A percentile compares a stretch with the other conserved stretches of the same genome.
These are phyloP conservation scores for Apocynum venetum DNA, from an alignment of 257 asterid genomes.

Conservation along the genomic window DNA sequence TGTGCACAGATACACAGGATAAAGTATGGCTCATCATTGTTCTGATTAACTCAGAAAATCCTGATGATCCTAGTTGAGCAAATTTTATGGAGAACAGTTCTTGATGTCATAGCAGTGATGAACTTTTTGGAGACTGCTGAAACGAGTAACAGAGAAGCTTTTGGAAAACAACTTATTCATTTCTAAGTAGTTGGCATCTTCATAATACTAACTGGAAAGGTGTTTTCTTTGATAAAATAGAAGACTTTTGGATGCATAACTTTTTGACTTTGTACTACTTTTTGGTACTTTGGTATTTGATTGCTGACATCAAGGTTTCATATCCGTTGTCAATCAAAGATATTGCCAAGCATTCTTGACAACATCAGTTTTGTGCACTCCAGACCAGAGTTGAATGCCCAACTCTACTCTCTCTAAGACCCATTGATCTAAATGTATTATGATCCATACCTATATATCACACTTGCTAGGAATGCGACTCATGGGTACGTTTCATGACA, in stretches of 20 bases:
- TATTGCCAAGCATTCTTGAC: neutral
- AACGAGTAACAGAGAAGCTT: neutral
- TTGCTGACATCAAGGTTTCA: neutral
- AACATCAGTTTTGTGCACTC: neutral
- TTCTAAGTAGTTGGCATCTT: neutral
- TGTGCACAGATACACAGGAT: neutral
- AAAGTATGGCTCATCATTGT: neutral
- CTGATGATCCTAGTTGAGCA: neutral
- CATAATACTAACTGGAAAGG: neutral
- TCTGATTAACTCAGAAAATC: neutral
- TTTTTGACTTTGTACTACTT: neutral
- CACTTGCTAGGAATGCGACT: neutral
- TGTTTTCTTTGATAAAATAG: neutral
- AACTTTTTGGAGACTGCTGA: neutral
- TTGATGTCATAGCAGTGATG: neutral
- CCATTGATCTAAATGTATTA: neutral
- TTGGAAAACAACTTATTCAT: neutral
- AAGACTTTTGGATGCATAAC: neutral
- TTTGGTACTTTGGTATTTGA: neutral
- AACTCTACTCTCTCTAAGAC: neutral
- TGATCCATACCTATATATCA: neutral
- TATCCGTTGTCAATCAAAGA: neutral
- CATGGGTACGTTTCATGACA: neutral
- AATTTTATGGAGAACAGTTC: neutral
- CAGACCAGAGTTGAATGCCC: neutral